Base-by-base conservation (phyloP, 768 basidiomycete species). In the Cyclocybe cylindracea region DNA sequence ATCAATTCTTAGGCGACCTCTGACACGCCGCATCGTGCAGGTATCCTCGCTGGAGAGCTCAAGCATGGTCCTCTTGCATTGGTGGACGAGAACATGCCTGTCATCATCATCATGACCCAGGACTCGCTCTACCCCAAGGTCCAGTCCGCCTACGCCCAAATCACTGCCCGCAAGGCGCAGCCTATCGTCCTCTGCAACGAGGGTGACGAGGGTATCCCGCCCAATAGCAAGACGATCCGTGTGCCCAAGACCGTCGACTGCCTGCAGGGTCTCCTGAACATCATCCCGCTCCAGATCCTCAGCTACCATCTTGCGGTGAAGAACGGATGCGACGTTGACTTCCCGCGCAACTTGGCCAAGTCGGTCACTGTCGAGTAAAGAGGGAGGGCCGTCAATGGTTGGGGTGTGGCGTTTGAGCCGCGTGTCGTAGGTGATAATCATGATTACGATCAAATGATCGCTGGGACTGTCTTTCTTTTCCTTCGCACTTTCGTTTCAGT, bases 31-130 rank as follows among this genome's bases (percentile, higher is more conserved):
- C 11, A 14, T 10, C 16, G 19, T 16, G 7, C 41, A 78, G 89
- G 90, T 66, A 98, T 98, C 68, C 85, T 99, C 50, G 97, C 97
- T 18, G 97, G 97, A 60, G 97, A 99, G 76, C 78, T 99, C 58
- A 99, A 99, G 78, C 97, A 99, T 67, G 97, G 97, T 40, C 97
- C 97, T 49, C 85, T 99, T 50, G 97, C 97, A 48, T 76, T 99
- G 60, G 90, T 99, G 63, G 97, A 99, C 66, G 97, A 98, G 75
- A 94, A 96, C 75, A 93, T 97, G 90, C 85, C 94, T 38, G 93
- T 98, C 61, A 98, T 98, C 77, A 93, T 99, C 73, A 85, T 99
- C 75, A 99, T 99, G 97, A 99, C 97, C 29, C 89, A 91, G 59
- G 97, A 99, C 73, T 97, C 94, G 39, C 77, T 98, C 19, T 98